Base-by-base conservation (phyloP, 257 asterid genomes). In the Marsdenia floribunda region DNA sequence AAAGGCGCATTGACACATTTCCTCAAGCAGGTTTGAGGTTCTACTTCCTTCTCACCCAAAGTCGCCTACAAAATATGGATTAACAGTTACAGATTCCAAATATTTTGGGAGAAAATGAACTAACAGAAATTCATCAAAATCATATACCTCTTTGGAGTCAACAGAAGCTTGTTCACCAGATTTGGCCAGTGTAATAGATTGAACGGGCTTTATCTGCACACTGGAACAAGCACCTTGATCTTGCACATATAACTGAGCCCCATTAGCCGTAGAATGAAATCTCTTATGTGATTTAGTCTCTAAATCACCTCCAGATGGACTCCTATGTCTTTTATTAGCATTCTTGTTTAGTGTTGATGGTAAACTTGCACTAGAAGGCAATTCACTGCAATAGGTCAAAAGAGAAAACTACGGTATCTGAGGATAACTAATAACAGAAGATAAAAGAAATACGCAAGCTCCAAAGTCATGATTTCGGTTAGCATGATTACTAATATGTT, bases 11-110 rank as follows among this genome's bases (percentile, higher is more conserved):
- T 83, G 6, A 55, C 77, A 83, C 99, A 94, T 85, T 86, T 94
- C 83, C 90, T 88, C 88, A 94, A 77, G 85, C 93, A 83, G 79
- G 86, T 60, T 79, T 81, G 87, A 67, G 88, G 83, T 83, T 82
- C 79, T 26, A 75, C 70, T 71, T 80, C 84, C 76, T 68, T 79
- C 50, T 75, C 79, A 70, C 74, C 73, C 77, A 66, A 63, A 73
- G 53, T 63, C 73, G 68, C 86, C 98, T 93, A 80, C 67, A 76
- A 44, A 44, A 44, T 61, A 75, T 54, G 54, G 19, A 75, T 82
- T 66, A 66, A 64, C 52, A 22, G 33, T 18, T 44, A n/a, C 12
- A 61, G 38, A 65, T 61, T 21, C 65, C 64, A 60, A 59, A 57
- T 33, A 52, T 44, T 59, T 50, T 19, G 15, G 29, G 29, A 6